phyloP scores from a whole-genome alignment of 305 asterid genomes.

The Fraxinus nigra region DNA sequence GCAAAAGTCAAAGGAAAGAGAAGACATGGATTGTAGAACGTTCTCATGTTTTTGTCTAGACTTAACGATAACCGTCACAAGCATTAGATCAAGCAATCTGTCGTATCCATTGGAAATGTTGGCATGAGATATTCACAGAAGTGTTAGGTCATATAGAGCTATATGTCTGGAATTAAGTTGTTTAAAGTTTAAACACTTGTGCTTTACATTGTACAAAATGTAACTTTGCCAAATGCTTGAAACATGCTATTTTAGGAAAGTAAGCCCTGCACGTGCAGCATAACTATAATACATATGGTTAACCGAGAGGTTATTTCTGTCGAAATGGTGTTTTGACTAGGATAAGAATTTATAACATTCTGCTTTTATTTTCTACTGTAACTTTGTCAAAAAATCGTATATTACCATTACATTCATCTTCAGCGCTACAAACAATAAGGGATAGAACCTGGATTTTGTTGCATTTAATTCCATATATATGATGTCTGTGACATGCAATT shows the following conservation, averaged over 20 bases:
- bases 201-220: not conserved
- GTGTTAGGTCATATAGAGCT: not conserved
- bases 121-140: not conserved
- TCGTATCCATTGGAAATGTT: not conserved
- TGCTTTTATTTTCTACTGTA: not conserved
- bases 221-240: not conserved
- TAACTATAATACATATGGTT: not conserved
- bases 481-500: not conserved
- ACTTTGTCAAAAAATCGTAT: not conserved
- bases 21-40: conserved; percentile 15
- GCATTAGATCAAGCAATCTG: not conserved
- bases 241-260: not conserved
- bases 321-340: not conserved
- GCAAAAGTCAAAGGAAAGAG: conserved; percentile 33
- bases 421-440: not conserved
- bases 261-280: no score
- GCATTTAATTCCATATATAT: not conserved
- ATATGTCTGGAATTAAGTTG: not conserved
- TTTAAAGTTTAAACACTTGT: not conserved
- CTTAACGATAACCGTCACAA: conserved; percentile 6
- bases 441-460: not conserved
- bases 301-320: not conserved
- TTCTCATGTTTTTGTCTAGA: conserved; percentile 16
- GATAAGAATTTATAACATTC: not conserved
- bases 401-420: not conserved